These are phyloP conservation scores for Helenozyma rhizophorensis DNA, from an alignment of 805 yeast species.

Conservation along the genomic window DNA sequence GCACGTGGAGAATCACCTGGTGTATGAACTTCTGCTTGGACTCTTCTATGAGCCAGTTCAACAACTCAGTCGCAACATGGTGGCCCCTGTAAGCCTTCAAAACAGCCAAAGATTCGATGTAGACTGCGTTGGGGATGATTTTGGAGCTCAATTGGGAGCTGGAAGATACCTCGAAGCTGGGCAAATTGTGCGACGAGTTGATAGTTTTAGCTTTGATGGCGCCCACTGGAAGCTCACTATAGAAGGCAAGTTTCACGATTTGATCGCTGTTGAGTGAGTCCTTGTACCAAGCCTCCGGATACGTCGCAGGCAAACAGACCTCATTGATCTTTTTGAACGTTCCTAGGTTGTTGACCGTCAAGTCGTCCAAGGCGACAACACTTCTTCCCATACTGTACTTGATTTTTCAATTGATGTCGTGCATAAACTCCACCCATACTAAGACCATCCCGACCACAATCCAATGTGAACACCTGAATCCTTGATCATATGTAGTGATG, in stretches of 20 bases:
- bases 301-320: slow-evolving; percentile 47
- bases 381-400: slow-evolving; percentile 34
- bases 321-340: slow-evolving; percentile 53
- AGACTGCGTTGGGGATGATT: slow-evolving; percentile 48
- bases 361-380: slow-evolving; percentile 49
- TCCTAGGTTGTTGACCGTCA: slow-evolving; percentile 58
- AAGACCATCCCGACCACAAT: no score
- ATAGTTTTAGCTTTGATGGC: slow-evolving; percentile 56
- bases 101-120: slow-evolving; percentile 67
- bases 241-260: slow-evolving; percentile 57
- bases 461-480: no score
- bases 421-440: no score
- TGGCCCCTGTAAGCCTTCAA: slow-evolving; percentile 55
- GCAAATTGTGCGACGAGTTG: slow-evolving; percentile 38
- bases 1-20: slow-evolving; percentile 51
- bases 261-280: slow-evolving; percentile 46
- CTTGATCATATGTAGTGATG: no score
- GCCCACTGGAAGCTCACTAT: slow-evolving; percentile 78
- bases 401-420: no score
- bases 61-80: slow-evolving; percentile 58
- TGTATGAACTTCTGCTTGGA: slow-evolving; percentile 53
- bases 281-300: slow-evolving; percentile 49
- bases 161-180: slow-evolving; percentile 22
- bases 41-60: slow-evolving; percentile 53
- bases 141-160: slow-evolving; percentile 19